Evolutionary conservation across 352 stramenopile species (phyloP).

Genomic region (Detonula confervacea): DNA sequence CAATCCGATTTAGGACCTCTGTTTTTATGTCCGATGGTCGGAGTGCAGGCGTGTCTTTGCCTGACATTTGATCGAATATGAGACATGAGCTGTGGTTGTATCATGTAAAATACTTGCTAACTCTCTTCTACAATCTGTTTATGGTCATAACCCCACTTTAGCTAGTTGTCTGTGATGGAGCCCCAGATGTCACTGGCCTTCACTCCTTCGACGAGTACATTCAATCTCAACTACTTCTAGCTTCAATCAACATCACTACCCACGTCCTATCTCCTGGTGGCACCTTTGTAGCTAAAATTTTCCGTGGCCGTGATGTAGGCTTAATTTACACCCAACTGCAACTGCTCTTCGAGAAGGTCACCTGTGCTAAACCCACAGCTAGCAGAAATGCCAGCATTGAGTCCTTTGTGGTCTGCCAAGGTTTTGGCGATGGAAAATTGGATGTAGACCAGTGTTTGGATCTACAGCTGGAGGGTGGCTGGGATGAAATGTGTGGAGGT

Average conservation of each 20-base stretch:
- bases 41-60: constrained; percentile 23
- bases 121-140: no score
- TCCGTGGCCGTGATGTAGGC: constrained; percentile 95
- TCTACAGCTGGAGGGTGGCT: constrained; percentile 57
- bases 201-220: constrained; percentile 99
- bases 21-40: constrained; percentile 42
- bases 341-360: constrained; percentile 95
- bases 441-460: constrained; percentile 31
- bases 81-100: no score
- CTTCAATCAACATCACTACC: constrained; percentile 97
- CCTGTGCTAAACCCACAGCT: constrained; percentile 95
- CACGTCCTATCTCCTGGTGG: constrained; percentile 92
- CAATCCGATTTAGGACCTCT: constrained; percentile 38
- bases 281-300: constrained; percentile 99
- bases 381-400: constrained; percentile 96
- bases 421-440: constrained; percentile 82
- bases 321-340: constrained; percentile 95
- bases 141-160: no score
- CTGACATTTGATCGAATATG: no score
- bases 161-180: constrained; percentile 98
- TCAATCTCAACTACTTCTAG: constrained; percentile 91
- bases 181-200: constrained; percentile 99
- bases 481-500: constrained; percentile 39
- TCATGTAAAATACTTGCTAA: no score
- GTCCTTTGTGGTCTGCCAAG: constrained; percentile 95